Conservation (phyloP, 2,329 filamentous ascomycete genomes). For the Penicillium frequentans region DNA sequence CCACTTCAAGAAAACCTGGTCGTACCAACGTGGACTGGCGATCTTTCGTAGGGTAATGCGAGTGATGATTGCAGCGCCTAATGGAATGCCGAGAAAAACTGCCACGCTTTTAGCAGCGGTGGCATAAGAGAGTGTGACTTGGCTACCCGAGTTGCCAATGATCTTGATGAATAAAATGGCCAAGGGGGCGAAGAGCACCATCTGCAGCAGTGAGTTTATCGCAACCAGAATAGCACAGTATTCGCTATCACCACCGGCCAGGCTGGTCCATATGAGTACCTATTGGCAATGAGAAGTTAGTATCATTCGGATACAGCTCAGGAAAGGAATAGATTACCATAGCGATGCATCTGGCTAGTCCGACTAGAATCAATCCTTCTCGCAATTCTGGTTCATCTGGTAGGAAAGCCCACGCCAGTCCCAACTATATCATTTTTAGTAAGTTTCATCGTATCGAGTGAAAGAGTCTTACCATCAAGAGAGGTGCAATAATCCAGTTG, state of each 20-base stretch:
- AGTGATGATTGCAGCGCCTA: constrained; percentile 76
- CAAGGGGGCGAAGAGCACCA: constrained; percentile 70
- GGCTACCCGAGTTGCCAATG: constrained; percentile 54
- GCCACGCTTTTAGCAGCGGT: constrained; percentile 77
- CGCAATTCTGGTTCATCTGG: constrained; percentile 52
- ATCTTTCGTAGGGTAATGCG: constrained; percentile 61
- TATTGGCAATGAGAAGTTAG: constrained; percentile 19
- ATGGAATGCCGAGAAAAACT: constrained; percentile 80
- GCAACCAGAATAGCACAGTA: constrained; percentile 82
- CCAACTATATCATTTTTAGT: constrained; percentile 32
- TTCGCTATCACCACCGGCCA: constrained; percentile 74
- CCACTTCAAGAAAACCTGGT: constrained; percentile 55
- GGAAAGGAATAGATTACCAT: too few species aligned
- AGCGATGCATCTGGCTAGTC: constrained; percentile 81
- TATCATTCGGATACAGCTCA: not conserved
- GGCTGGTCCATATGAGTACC: constrained; percentile 73
- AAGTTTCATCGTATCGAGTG: not conserved
- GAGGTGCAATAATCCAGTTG: constrained; percentile 82
- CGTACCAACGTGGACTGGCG: constrained; percentile 62
- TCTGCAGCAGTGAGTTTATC: constrained; percentile 72
- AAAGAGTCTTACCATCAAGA: constrained; percentile 67
- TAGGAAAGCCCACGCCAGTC: constrained; percentile 52
- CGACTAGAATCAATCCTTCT: constrained; percentile 76
- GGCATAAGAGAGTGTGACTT: constrained; percentile 57
- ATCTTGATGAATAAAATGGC: constrained; percentile 69